phyloP scores from a whole-genome alignment of 2,329 filamentous ascomycete genomes.

The Ceratocystis eucalypticola region DNA sequence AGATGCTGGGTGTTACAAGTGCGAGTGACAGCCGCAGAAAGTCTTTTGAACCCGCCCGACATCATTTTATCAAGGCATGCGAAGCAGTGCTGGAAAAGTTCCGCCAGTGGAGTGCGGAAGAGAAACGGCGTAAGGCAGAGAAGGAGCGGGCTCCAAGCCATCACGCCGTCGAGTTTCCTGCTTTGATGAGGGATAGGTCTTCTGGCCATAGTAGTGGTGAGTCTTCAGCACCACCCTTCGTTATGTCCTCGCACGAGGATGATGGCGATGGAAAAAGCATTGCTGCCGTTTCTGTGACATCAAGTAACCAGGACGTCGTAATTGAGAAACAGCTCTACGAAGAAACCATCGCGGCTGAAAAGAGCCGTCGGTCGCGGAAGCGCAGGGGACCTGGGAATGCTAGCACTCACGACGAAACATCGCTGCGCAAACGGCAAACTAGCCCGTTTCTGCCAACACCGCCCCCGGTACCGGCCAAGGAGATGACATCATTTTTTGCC shows the following conservation, averaged over 20 bases:
- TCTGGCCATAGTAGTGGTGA: constrained; percentile 21
- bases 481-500: constrained; percentile 76
- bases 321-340: constrained; percentile 63
- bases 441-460: constrained; percentile 20
- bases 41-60: constrained; percentile 71
- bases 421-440: constrained; percentile 21
- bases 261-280: constrained; percentile 21
- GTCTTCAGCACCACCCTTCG: constrained; percentile 20
- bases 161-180: constrained; percentile 21
- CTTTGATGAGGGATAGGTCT: constrained; percentile 21
- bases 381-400: constrained; percentile 18
- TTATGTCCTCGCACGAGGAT: constrained; percentile 18
- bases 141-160: constrained; percentile 45
- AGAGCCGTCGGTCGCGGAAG: constrained; percentile 22
- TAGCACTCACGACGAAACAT: constrained; percentile 20
- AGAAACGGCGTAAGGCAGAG: constrained; percentile 67
- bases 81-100: constrained; percentile 77
- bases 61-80: constrained; percentile 74
- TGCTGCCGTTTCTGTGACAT: constrained; percentile 19
- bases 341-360: constrained; percentile 39
- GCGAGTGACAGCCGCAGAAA: constrained; percentile 77
- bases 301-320: constrained; percentile 50
- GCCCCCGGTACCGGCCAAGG: constrained; percentile 33
- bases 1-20: constrained; percentile 76
- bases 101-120: constrained; percentile 72